Base-by-base conservation (phyloP, 345 rosid species). In the Geranium rotundifolium region DNA sequence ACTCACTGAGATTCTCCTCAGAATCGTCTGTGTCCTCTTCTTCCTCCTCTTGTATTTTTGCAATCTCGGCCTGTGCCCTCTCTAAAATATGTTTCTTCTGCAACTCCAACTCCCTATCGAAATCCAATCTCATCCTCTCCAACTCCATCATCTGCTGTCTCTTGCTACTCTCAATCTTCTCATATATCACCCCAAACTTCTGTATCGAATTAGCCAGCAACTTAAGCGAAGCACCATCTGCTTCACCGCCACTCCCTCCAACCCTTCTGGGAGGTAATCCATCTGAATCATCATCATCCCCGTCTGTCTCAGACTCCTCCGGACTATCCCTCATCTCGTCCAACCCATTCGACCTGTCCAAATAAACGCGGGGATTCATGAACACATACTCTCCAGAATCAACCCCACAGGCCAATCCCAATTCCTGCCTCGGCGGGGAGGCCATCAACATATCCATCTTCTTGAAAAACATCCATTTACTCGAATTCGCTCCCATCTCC, bases 271-370 rank as follows among this genome's bases (percentile, higher is more conserved):
- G 73, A 2, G 73, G 73, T 69, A 70, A 13, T 12, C 50, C 50
- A 41, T 41, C 50, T 12, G 50, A 60, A 49, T 70, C 73, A 65
- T 70, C 84, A 1, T 67, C 81, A 5, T 74, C 75, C 5, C 65
- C 73, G 23, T 69, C 73, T 1, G 54, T 19, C 69, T 81, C 86
- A 0, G 84, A 76, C 41, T 78, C 87, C 7, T 76, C 69, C 0
- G 87, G 87, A 68, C 84, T 83, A 66, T 83, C 87, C 70, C 82
- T 72, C 87, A 83, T 83, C 71, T 83, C 87, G 66, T 83, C 87
- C 60, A 71, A 67, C 39, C 77, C 76, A 49, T 80, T 83, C 8
- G 84, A 82, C 54, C 72, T 64, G 30, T 82, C 81, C 78, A 83
- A 65, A 76, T 83, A 83, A 64, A 83, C 81, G 17, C 54, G 31